Evolutionary conservation across 495 filamentous ascomycete species (phyloP), one percentile per base, ranked within the genome.

Genomic region (Hapsidospora chrysogenum): DNA sequence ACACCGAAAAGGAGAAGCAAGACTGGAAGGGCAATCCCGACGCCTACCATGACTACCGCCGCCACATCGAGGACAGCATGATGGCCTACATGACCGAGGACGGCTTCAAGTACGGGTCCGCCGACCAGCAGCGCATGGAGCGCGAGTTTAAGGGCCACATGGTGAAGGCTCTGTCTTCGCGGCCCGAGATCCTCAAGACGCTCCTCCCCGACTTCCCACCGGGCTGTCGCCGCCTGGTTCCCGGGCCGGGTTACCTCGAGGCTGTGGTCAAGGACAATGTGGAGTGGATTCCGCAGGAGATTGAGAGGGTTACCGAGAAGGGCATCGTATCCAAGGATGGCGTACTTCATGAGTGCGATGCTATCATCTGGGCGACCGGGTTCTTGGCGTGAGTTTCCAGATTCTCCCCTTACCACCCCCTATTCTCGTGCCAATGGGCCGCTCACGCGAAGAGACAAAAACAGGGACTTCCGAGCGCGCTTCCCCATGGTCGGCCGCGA

Each of bases 171-270:
- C 41, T 72, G 27, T 43, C 52, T 9, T 56, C 57, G 25, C 63
- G 70, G 33, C 61, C 66, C 4, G 63, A 68, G 17, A 52, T 76
- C 13, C 44, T 54, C n/a, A 51, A 62, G 2, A 56, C 55, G 26
- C 59, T 74, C 30, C 53, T 68, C 17, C 75, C 75, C 0, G 64
- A 70, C 33, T 80, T 76, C 51, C 57, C 65, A 0, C 69, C 72
- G 2, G 66, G 69, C 42, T 80, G 75, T 37, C 63, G 74, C 30
- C 69, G 75, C n/a, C 59, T 77, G 1, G 78, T 73, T 0, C 74
- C 74, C 2, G 76, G 74, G 0, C 72, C 70, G 4, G 72, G 72
- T 0, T 80, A 78, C 46, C 64, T 80, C 9, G 74, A 79, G 39
- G 66, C 74, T 9, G 46, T 80, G 16, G 55, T 61, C 2, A 58